phyloP scores from a whole-genome alignment of 1,139 yeast species.

The Saccharomyces hybrid region DNA sequence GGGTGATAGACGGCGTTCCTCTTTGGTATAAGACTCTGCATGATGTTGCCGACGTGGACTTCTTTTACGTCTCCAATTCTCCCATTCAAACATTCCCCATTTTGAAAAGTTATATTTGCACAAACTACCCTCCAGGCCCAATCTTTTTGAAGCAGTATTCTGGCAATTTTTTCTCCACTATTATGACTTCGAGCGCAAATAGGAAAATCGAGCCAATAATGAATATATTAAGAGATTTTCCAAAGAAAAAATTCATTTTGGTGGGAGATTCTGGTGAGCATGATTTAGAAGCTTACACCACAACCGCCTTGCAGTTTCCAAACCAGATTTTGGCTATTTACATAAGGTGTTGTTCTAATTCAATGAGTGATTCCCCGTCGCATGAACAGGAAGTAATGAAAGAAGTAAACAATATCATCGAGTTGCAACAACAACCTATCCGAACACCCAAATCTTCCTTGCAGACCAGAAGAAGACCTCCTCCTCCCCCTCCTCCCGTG shows the following conservation, averaged over 20 bases:
- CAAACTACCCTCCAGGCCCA: constrained; percentile 58
- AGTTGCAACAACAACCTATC: background rate
- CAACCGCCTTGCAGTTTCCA: constrained; percentile 57
- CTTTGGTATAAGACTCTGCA: constrained; percentile 53
- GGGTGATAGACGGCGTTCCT: constrained; percentile 68
- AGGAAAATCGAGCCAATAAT: constrained; percentile 63
- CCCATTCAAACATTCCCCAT: constrained; percentile 83
- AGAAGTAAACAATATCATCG: constrained; percentile 29
- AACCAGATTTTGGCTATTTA: constrained; percentile 63
- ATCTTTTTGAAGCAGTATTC: constrained; percentile 78
- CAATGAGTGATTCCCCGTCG: constrained; percentile 47
- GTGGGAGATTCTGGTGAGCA: constrained; percentile 96
- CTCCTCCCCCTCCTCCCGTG: constrained; percentile 13
- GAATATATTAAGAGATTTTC: constrained; percentile 64
- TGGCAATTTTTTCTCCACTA: constrained; percentile 70
- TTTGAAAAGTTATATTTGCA: constrained; percentile 50
- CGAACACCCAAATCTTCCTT: background rate
- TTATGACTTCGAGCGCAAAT: constrained; percentile 81
- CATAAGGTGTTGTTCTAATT: constrained; percentile 69
- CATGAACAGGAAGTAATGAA: constrained; percentile 32
- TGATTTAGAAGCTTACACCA: constrained; percentile 85
- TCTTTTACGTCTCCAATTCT: constrained; percentile 90
- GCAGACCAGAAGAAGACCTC: constrained; percentile 2
- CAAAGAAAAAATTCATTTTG: constrained; percentile 65
- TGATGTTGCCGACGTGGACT: constrained; percentile 42